phyloP scores from a whole-genome alignment of 805 yeast genomes.

The Yarrowia hollandica region DNA sequence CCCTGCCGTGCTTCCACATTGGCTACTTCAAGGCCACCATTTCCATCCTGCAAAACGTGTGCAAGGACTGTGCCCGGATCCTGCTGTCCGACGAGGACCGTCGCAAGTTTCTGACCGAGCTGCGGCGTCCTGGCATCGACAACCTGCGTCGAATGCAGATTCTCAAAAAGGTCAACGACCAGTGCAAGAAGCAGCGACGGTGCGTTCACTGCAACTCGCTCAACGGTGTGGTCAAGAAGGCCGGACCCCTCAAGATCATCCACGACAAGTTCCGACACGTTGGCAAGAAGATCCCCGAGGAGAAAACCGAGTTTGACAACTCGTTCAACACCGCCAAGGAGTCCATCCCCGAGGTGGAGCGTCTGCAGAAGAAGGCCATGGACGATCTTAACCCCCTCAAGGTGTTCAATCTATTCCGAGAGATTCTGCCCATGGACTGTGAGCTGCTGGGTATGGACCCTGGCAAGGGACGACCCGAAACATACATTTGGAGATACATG shows the following conservation, averaged over 20 bases:
- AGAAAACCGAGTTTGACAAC: constrained; percentile 81
- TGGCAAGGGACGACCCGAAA: constrained; percentile 88
- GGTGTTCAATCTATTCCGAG: constrained; percentile 83
- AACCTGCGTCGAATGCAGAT: constrained; percentile 89
- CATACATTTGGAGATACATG: constrained; percentile 92
- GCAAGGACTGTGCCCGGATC: constrained; percentile 83
- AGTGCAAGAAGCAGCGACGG: constrained; percentile 92
- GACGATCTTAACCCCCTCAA: constrained; percentile 94
- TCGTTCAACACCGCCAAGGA: constrained; percentile 75
- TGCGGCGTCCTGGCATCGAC: constrained; percentile 85
- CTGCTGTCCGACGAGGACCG: constrained; percentile 72
- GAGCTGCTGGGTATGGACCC: constrained; percentile 90
- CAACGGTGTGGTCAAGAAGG: constrained; percentile 96
- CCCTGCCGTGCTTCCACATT: constrained; percentile 95
- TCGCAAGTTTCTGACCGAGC: constrained; percentile 68
- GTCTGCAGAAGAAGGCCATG: constrained; percentile 78
- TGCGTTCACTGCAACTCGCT: constrained; percentile 84
- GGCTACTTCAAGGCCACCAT: constrained; percentile 94
- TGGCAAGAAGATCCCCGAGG: constrained; percentile 85
- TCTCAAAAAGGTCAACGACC: constrained; percentile 78
- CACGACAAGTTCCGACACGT: constrained; percentile 96
- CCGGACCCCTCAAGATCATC: constrained; percentile 91
- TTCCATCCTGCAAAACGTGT: constrained; percentile 82
- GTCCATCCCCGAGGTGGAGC: constrained; percentile 83
- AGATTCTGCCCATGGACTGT: constrained; percentile 81